Evolutionary conservation across 2,329 filamentous ascomycete genomes (phyloP), one percentile per base, ranked within the genome.

Genomic region (Aspergillus sp.): DNA sequence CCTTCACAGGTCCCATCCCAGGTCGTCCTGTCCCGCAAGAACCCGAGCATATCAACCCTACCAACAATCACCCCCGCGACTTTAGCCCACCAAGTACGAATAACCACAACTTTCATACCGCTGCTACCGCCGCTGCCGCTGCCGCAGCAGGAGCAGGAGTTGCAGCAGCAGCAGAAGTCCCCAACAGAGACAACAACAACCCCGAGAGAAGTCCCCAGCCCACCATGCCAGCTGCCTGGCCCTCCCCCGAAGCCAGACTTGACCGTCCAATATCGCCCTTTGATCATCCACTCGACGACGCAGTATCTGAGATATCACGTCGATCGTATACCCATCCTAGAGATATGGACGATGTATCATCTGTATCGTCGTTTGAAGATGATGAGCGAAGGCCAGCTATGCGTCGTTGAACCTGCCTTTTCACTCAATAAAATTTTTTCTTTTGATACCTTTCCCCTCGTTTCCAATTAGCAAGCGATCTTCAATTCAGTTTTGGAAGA

Each of bases 311-410:
- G 13, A 58, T 75, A 21, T 75, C 72, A 10, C 63, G 59, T 15
- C 57, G 54, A 39, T 49, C 30, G 17, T 21, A 19, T 7, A 39
- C 36, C 1, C 58, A 67, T 45, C 57, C 56, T 9, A 63, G 60
- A 4, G 66, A 67, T 13, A 62, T 68, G 39, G 71, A 74, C 65
- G 70, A 73, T 54, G 50, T 72, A 36, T 75, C 73, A 21, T 70
- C 71, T 38, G 71, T 75, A 3, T 75, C 71, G 21, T 73, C 71
- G 2, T 66, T 75, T 51, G 62, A 63, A 49, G 72, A 69, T 38
- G 66, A 67, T 47, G 60, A 66, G 15, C 52, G 55, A 6, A 48
- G 36, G 21, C 15, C 43, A 17, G 45, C 51, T 25, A 55, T 41
- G 39, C 50, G 30, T 59, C 57, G 19, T 19, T 7, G 23, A 28